Base-by-base conservation (phyloP, 139 green algal species). In the Picochlorum sp. region DNA sequence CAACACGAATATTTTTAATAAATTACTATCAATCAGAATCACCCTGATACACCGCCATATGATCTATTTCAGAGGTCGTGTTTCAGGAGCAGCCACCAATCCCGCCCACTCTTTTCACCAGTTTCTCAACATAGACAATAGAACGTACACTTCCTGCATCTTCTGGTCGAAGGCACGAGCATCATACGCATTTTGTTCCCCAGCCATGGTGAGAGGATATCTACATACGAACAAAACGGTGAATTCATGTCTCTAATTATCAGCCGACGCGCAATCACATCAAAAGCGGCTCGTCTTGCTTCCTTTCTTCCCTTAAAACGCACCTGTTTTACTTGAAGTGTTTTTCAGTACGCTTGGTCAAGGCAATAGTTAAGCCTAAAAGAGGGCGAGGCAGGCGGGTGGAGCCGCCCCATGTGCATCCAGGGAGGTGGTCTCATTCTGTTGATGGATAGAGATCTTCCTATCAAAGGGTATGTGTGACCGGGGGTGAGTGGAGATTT, bases 81-180 rank as follows among this genome's bases (percentile, higher is more conserved):
- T 10, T 26, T 7, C 47, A 54, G 47, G n/a, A 54, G 47, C 47
- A 54, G 47, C 47, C 47, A 54, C 47, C 47, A 26, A 21, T 20
- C 56, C 32, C 18, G 56, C 56, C 32, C 56, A 21, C 10, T 13
- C 0, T 62, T 14, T 45, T 8, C 16, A 21, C 56, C 56, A 8
- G 56, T 41, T 41, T 41, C 8, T 41, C 34, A 41, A 41, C 34
- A 41, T 49, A 21, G n/a, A 56, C 6, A 56, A 34, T 38, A 7
- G 18, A 23, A 73, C 80, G 77, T 67, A 90, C 77, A 86, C 78
- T 76, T 88, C 72, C 21, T 74, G 65, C 84, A 95, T 92, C 80
- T 94, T 94, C 62, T 80, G 30, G 70, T 94, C 87, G 77, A 92
- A 94, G 28, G 79, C 72, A 28, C 66, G 63, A 23, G 73, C 79